Percentiles rank a stretch among this genome's conserved stretches.
Conservation (phyloP, 208 protist genomes). For the Crithidia thermophila region DNA sequence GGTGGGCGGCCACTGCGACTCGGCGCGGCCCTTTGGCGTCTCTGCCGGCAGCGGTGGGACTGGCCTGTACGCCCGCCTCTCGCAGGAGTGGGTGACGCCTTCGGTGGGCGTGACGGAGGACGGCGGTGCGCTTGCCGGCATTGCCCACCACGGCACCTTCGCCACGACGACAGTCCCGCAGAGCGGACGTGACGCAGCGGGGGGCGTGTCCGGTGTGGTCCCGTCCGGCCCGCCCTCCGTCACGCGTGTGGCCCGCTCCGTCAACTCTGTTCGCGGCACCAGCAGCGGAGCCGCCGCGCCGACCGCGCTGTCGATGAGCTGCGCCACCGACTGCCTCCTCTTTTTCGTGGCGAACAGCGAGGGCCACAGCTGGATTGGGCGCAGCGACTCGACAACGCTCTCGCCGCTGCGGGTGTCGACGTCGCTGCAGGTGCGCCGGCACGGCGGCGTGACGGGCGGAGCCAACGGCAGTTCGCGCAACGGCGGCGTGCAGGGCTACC, state of each 20-base stretch:
- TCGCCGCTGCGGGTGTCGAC: conserved; percentile 24
- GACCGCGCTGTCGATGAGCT: conserved; percentile 66
- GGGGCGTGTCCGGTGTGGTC: too few species aligned
- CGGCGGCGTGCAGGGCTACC: not conserved
- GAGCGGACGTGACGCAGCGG: not conserved
- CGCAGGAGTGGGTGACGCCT: conserved; percentile 20
- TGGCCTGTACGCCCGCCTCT: not conserved
- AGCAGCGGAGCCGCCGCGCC: conserved; percentile 9
- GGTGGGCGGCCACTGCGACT: not conserved
- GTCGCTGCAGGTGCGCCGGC: conserved; percentile 7
- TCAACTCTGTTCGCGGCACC: conserved; percentile 8
- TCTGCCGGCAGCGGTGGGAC: not conserved
- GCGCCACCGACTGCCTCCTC: conserved; percentile 42
- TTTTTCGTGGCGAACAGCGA: conserved; percentile 35
- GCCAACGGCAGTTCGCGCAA: not conserved
- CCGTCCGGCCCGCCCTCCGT: not conserved
- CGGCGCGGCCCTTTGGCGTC: not conserved
- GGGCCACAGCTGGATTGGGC: conserved; percentile 36
- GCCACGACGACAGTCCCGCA: not conserved
- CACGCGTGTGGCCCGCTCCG: not conserved
- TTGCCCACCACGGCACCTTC: not conserved
- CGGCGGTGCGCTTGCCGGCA: not conserved
- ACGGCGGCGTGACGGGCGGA: not conserved
- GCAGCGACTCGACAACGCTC: conserved; percentile 24
- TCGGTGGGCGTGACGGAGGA: not conserved